Evolutionary conservation across 2,329 filamentous ascomycete genomes (phyloP).

Genomic region (Arachnomyces sp.): DNA sequence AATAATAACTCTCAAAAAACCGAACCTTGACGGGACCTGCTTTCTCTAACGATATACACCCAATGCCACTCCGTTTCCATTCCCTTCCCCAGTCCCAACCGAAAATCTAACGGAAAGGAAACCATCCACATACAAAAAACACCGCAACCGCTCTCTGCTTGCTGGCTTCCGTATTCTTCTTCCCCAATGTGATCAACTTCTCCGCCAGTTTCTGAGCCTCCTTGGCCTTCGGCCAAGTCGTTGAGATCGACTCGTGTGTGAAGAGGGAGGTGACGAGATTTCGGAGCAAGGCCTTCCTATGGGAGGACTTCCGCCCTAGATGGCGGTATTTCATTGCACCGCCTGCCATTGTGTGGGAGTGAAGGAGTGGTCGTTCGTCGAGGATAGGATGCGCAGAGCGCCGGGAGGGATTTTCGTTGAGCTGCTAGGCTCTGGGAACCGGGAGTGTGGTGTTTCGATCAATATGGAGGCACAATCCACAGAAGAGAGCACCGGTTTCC

Average conservation of each 20-base stretch:
- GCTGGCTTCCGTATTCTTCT: conserved; percentile 81
- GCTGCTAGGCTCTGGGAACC: neutral
- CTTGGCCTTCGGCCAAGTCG: conserved; percentile 94
- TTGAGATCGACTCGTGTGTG: conserved; percentile 85
- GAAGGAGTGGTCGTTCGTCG: conserved; percentile 2
- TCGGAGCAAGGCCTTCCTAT: conserved; percentile 84
- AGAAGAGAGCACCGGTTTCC: no score
- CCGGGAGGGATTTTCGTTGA: neutral
- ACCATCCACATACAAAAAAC: conserved; percentile 63
- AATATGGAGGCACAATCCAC: no score
- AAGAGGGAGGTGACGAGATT: conserved; percentile 95
- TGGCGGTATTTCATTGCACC: conserved; percentile 82
- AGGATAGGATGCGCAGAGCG: conserved; percentile 2
- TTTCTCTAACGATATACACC: no score
- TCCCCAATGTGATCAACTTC: conserved; percentile 87
- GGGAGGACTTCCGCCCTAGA: conserved; percentile 74
- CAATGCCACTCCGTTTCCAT: no score
- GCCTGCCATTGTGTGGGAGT: conserved; percentile 61
- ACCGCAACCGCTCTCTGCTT: conserved; percentile 67
- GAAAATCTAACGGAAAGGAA: neutral
- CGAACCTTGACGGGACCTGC: no score
- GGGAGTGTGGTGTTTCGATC: neutral
- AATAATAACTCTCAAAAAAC: no score
- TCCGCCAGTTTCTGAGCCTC: conserved; percentile 91
- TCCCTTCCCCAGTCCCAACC: no score